Conservation (phyloP, 768 basidiomycete species). For the Neoboletus brunneissimus region DNA sequence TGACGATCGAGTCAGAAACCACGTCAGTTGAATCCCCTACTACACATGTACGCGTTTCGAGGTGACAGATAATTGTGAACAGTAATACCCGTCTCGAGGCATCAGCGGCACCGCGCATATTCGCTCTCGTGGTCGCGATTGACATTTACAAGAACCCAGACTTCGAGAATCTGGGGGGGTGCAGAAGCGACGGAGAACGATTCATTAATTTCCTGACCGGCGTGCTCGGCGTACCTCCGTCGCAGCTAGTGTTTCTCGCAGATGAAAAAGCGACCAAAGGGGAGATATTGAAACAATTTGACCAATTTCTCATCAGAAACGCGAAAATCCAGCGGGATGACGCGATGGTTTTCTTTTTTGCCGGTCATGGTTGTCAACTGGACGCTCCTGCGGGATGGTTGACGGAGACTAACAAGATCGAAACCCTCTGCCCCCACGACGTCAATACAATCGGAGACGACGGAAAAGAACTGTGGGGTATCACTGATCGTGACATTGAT, state of each 20-base stretch:
- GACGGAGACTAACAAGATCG: constrained; percentile 11
- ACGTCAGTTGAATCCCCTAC: not conserved
- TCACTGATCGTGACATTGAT: constrained; percentile 16
- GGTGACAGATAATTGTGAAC: not conserved
- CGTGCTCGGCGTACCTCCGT: constrained; percentile 12
- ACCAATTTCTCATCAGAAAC: constrained; percentile 11
- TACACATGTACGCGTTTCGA: not conserved
- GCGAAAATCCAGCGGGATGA: constrained; percentile 10
- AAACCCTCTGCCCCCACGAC: constrained; percentile 16
- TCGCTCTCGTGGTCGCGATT: constrained; percentile 17
- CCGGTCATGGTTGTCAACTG: constrained; percentile 13
- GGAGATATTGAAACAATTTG: constrained; percentile 5
- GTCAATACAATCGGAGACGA: constrained; percentile 1
- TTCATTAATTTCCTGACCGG: constrained; percentile 10
- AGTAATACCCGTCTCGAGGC: not conserved
- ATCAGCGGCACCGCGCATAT: constrained; percentile 10
- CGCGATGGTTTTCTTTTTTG: constrained; percentile 19
- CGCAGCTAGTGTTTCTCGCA: constrained; percentile 14
- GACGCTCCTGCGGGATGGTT: constrained; percentile 19
- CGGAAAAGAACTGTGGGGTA: constrained; percentile 6
- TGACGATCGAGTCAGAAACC: not conserved
- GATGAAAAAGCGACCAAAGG: constrained; percentile 12
- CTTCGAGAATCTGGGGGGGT: constrained; percentile 1
- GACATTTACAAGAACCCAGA: constrained; percentile 5
- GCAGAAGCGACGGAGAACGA: constrained; percentile 17